phyloP scores from a whole-genome alignment of 352 stramenopile genomes.

The Phytophthora constricta region DNA sequence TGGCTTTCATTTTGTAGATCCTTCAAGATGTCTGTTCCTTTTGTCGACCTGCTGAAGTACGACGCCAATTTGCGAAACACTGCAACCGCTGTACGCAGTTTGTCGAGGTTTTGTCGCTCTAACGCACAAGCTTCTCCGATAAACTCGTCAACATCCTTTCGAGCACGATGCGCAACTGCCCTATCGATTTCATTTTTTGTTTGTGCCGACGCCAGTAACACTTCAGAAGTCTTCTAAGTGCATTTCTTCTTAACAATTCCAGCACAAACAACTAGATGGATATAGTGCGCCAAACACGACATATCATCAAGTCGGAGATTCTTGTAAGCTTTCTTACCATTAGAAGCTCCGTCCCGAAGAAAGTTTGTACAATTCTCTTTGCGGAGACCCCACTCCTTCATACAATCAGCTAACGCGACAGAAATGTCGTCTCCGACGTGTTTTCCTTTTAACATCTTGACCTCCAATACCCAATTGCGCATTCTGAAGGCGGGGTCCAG shows the following conservation, averaged over 20 bases:
- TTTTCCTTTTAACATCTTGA: neutral
- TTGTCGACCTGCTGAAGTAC: constrained; percentile 4
- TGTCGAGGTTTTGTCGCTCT: neutral
- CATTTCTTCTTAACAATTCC: constrained; percentile 11
- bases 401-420: neutral
- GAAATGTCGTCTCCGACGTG: neutral
- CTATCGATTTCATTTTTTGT: neutral
- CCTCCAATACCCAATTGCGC: neutral
- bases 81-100: neutral
- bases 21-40: neutral
- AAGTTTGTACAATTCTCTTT: neutral
- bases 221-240: neutral
- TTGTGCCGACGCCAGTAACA: neutral
- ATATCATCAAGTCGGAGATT: neutral
- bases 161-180: neutral
- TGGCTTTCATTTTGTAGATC: neutral
- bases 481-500: neutral
- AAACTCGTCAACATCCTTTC: neutral
- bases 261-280: constrained; percentile 3
- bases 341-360: neutral
- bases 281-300: neutral
- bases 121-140: neutral
- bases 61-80: neutral
- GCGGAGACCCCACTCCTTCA: neutral
- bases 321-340: neutral